Evolutionary conservation across 805 yeast genomes (phyloP).

Genomic region (Candida hungchunana): DNA sequence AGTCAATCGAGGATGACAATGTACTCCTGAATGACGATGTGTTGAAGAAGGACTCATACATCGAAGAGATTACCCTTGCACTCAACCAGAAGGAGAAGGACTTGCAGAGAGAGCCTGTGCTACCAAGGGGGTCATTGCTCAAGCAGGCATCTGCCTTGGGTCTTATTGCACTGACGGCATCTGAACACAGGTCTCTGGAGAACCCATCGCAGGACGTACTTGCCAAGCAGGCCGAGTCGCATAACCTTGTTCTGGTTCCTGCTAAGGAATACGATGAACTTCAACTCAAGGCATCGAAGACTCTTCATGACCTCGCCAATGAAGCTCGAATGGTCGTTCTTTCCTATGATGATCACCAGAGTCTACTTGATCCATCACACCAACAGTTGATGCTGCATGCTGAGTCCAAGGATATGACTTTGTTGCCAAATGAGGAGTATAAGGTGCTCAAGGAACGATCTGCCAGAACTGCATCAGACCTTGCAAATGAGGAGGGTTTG

Average conservation of each 20-base stretch:
- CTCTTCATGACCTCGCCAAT: constrained; percentile 22
- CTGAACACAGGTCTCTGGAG: constrained; percentile 10
- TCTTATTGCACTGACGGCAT: constrained; percentile 9
- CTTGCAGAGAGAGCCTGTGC: constrained; percentile 12
- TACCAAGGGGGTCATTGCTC: constrained; percentile 13
- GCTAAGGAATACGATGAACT: constrained; percentile 8
- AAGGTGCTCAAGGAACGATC: neutral
- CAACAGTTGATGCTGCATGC: constrained; percentile 13
- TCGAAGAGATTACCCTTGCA: constrained; percentile 10
- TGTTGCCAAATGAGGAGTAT: constrained; percentile 1
- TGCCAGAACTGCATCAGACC: neutral
- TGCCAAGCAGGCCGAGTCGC: constrained; percentile 9
- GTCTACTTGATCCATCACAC: constrained; percentile 12
- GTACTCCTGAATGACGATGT: constrained; percentile 8
- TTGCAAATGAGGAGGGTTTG: neutral
- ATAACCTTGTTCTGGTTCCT: constrained; percentile 16
- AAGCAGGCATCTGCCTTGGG: constrained; percentile 15
- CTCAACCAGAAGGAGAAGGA: constrained; percentile 14
- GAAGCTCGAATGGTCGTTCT: constrained; percentile 15
- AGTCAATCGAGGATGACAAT: constrained; percentile 3
- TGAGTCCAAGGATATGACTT: constrained; percentile 6
- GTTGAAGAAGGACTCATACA: constrained; percentile 13
- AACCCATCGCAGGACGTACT: constrained; percentile 10
- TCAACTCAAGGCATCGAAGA: constrained; percentile 15
- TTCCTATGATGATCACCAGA: constrained; percentile 13